Conservation (phyloP, 352 stramenopile genomes). For the Phytophthora chlamydospora region DNA sequence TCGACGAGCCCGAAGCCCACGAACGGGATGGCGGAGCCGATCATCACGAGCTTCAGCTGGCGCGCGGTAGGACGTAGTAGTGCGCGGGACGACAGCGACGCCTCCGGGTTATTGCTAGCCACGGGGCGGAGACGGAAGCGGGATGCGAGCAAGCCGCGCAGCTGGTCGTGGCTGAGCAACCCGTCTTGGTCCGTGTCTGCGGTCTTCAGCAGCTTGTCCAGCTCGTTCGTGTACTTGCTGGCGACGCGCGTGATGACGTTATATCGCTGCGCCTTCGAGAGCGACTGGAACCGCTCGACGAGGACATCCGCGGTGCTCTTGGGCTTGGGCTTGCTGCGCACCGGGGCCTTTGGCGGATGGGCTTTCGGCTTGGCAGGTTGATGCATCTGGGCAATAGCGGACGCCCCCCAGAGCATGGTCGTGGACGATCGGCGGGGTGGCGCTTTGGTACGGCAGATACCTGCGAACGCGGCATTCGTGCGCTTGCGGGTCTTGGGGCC, state of each 20-base stretch:
- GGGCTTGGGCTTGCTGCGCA: constrained; percentile 33
- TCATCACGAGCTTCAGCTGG: constrained; percentile 80
- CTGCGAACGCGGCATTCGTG: constrained; percentile 22
- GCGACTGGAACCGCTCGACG: constrained; percentile 63
- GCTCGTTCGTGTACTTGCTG: constrained; percentile 59
- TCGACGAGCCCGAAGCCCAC: constrained; percentile 87
- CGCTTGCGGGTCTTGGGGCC: constrained; percentile 34
- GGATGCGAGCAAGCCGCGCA: constrained; percentile 66
- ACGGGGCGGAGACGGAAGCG: constrained; percentile 70
- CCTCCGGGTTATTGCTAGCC: constrained; percentile 44
- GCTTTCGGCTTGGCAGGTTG: constrained; percentile 25
- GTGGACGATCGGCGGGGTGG: constrained; percentile 25
- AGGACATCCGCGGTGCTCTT: constrained; percentile 43
- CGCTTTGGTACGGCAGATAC: constrained; percentile 22
- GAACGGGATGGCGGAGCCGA: constrained; percentile 82
- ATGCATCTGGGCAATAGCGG: constrained; percentile 14
- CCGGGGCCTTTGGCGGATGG: constrained; percentile 8
- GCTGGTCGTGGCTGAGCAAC: constrained; percentile 67
- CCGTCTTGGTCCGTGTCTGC: constrained; percentile 77
- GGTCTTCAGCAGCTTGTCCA: constrained; percentile 70
- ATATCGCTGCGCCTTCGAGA: constrained; percentile 65
- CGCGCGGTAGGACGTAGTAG: constrained; percentile 52
- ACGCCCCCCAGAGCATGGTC: constrained; percentile 26
- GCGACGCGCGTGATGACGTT: constrained; percentile 59
- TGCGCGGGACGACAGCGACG: constrained; percentile 31